Base-by-base conservation (phyloP, 1,284 basidiomycete genomes). In the Rhodotorula sp. region DNA sequence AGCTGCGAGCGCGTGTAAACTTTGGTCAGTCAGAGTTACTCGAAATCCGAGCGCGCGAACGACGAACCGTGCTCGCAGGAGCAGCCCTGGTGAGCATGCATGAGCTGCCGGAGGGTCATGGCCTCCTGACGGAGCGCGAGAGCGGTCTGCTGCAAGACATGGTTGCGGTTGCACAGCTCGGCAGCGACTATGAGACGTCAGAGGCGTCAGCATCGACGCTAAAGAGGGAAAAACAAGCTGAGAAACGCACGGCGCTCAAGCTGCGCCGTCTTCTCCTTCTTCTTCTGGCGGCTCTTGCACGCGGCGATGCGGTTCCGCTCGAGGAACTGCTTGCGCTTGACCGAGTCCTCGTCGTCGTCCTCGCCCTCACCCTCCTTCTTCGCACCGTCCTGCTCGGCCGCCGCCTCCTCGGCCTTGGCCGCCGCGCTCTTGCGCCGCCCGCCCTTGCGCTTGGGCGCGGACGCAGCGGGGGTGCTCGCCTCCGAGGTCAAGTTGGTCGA, bases 291-390 rank as follows among this genome's bases (percentile, higher is more conserved):
- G 25, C 65, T 68, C 67, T 74, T 76, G 68, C 67, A 70, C 25
- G 74, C 74, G 13, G 74, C 74, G 45, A 76, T 27, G 25, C 74
- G 57, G 61, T 76, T 76, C 17, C 74, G 67, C 56, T 76, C 74
- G 46, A 76, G 61, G 44, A 71, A 70, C 50, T 68, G 53, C 56
- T 67, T 67, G 14, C 70, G 61, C 46, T 67, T 66, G 53, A 44
- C 19, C 53, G 61, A 49, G 21, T 74, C 73, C 25, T 41, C 54
- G 16, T 54, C 70, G 13, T 48, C 66, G 14, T 64, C 65, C 12
- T 56, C 46, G 17, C 41, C 54, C 19, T 64, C 73, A 46, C 4
- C 59, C 44, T 41, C 27, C 58, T 44, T 61, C 34, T n/a, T 34
- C 44, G 16, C n/a, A 16, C 44, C 45, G 25, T 27, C 23, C 41